Evolutionary conservation across 1,284 basidiomycete species (phyloP).

Genomic region (Entoloma clypeatum): DNA sequence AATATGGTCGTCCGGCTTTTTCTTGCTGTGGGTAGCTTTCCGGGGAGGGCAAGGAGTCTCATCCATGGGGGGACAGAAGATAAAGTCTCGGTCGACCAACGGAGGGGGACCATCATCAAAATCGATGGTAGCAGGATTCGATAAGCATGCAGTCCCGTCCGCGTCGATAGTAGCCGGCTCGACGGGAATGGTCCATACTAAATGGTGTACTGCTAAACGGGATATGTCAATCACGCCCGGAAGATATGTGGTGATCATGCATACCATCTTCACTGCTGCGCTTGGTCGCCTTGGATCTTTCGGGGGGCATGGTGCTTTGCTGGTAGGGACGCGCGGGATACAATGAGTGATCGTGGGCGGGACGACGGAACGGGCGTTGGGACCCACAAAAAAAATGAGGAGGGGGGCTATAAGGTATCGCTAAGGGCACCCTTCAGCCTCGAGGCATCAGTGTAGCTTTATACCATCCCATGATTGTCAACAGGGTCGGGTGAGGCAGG

Average conservation of each 20-base stretch:
- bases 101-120: slow-evolving; percentile 52
- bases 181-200: slow-evolving; percentile 49
- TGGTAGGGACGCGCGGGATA: slow-evolving; percentile 6
- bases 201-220: slow-evolving; percentile 39
- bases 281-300: slow-evolving; percentile 46
- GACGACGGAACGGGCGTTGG: slow-evolving; percentile 13
- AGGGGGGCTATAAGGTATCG: slow-evolving; percentile 22
- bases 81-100: slow-evolving; percentile 34
- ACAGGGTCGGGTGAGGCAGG: slow-evolving; percentile 11
- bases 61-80: slow-evolving; percentile 38
- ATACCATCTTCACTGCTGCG: slow-evolving; percentile 43
- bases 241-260: slow-evolving; percentile 22
- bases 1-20: slow-evolving; percentile 72
- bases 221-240: slow-evolving; percentile 14
- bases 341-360: slow-evolving; percentile 6
- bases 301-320: slow-evolving; percentile 55
- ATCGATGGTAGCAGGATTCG: slow-evolving; percentile 50
- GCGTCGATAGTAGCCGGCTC: slow-evolving; percentile 36
- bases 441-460: slow-evolving; percentile 21
- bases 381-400: slow-evolving; percentile 18
- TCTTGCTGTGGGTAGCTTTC: slow-evolving; percentile 50
- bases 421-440: slow-evolving; percentile 19
- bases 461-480: slow-evolving; percentile 19
- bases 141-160: too few relatives aligned
- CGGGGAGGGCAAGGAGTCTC: slow-evolving; percentile 21